These are phyloP conservation scores for Bimuria novae-zelandiae DNA, from an alignment of 2,329 filamentous ascomycete genomes.

Conservation along the genomic window DNA sequence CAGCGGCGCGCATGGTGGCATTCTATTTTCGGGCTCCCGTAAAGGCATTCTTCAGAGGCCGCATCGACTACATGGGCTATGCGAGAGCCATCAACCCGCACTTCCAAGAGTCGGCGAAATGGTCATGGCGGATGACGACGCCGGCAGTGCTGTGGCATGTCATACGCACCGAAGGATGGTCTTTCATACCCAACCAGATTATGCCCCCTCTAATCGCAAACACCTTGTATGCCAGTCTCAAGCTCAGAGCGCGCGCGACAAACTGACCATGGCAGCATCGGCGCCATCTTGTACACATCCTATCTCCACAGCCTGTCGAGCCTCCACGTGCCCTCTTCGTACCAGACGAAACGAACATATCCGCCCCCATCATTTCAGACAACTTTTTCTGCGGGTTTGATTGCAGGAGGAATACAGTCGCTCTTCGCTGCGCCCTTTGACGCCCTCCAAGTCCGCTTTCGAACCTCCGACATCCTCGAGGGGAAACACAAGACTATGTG, in stretches of 20 bases:
- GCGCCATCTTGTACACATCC: constrained; percentile 74
- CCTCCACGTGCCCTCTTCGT: constrained; percentile 68
- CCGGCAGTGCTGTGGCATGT: constrained; percentile 71
- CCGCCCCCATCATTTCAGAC: constrained; percentile 67
- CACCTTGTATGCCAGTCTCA: constrained; percentile 55
- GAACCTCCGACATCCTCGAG: constrained; percentile 63
- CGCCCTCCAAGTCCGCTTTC: constrained; percentile 74
- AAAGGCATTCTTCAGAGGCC: constrained; percentile 88
- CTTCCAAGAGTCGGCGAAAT: constrained; percentile 52
- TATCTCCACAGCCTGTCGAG: constrained; percentile 72
- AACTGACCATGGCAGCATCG: constrained; percentile 55
- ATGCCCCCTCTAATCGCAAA: constrained; percentile 76
- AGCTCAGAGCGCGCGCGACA: not conserved
- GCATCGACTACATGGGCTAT: constrained; percentile 80
- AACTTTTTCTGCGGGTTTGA: constrained; percentile 71
- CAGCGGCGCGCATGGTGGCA: constrained; percentile 81
- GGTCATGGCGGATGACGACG: constrained; percentile 69
- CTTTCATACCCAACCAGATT: constrained; percentile 75
- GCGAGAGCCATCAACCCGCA: constrained; percentile 66
- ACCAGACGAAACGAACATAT: constrained; percentile 66
- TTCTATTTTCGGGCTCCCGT: constrained; percentile 92
- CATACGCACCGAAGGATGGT: constrained; percentile 72
- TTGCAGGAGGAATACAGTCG: constrained; percentile 72
- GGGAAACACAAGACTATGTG: constrained; percentile 71
- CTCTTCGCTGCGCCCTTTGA: constrained; percentile 75